Percentiles rank a stretch among this genome's conserved stretches.
Conservation (phyloP, 1,284 basidiomycete genomes). For the Rhizoctonia solani region DNA sequence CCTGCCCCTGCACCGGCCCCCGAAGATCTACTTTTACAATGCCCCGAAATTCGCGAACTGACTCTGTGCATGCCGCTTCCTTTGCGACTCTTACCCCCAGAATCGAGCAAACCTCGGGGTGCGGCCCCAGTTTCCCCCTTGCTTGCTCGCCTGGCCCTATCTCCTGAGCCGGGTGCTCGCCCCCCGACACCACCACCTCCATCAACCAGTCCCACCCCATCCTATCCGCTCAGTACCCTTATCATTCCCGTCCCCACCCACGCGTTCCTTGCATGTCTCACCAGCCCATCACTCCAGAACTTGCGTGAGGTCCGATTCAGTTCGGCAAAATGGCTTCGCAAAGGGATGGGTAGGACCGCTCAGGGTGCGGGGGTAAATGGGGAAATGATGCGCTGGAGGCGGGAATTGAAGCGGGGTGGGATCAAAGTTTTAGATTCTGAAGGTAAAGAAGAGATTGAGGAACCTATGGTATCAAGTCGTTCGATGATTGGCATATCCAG, state of each 20-base stretch:
- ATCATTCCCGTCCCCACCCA: slow-evolving; percentile 69
- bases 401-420: slow-evolving; percentile 57
- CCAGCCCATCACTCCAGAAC: slow-evolving; percentile 56
- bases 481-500: background rate
- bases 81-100: slow-evolving; percentile 37
- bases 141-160: slow-evolving; percentile 41
- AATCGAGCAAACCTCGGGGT: slow-evolving; percentile 6
- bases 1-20: slow-evolving; percentile 61
- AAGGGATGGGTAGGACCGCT: slow-evolving; percentile 64
- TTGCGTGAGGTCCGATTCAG: slow-evolving; percentile 59
- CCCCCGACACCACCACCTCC: slow-evolving; percentile 42
- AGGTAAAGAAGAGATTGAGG: slow-evolving; percentile 36
- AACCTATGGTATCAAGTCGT: background rate
- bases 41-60: slow-evolving; percentile 63
- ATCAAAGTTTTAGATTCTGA: slow-evolving; percentile 68
- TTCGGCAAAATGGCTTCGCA: slow-evolving; percentile 58
- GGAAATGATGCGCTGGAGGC: slow-evolving; percentile 71
- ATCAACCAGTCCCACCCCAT: background rate
- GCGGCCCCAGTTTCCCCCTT: slow-evolving; percentile 45
- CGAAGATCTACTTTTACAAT: slow-evolving; percentile 55
- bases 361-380: slow-evolving; percentile 74
- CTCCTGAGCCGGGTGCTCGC: slow-evolving; percentile 43
- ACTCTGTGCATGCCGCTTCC: slow-evolving; percentile 70
- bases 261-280: slow-evolving; percentile 60
- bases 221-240: slow-evolving; percentile 61